Evolutionary conservation across 306 rosid species (phyloP).

Genomic region (Parietaria judaica): DNA sequence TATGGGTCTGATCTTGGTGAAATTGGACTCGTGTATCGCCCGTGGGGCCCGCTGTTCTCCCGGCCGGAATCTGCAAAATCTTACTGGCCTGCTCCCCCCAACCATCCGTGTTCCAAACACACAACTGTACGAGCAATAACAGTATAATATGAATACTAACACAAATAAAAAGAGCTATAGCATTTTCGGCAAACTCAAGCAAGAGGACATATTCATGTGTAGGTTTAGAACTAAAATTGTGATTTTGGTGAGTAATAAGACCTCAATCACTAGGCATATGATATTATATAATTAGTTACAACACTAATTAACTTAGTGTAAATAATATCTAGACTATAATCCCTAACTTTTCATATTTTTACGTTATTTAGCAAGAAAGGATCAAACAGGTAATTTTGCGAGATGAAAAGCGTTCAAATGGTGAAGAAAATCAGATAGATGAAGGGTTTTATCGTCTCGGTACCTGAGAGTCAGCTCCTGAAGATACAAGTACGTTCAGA

Average conservation of each 20-base stretch:
- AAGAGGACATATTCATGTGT: too few relatives aligned
- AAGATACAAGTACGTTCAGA: slow-evolving; percentile 91
- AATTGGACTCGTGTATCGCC: slow-evolving; percentile 93
- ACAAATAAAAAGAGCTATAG: background rate
- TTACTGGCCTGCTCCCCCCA: slow-evolving; percentile 88
- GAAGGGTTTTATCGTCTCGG: slow-evolving; percentile 9
- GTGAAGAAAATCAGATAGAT: background rate
- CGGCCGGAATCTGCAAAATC: slow-evolving; percentile 60
- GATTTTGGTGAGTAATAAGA: too few relatives aligned
- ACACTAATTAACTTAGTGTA: too few relatives aligned
- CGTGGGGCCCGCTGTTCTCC: slow-evolving; percentile 63
- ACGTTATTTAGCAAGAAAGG: background rate
- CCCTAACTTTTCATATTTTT: background rate
- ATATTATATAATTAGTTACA: too few relatives aligned
- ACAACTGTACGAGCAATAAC: slow-evolving; percentile 46
- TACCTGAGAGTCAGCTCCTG: slow-evolving; percentile 99
- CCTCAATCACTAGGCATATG: too few relatives aligned
- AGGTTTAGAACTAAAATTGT: too few relatives aligned
- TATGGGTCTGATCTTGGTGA: slow-evolving; percentile 82
- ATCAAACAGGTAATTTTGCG: background rate
- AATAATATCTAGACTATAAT: background rate
- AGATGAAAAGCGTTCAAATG: background rate
- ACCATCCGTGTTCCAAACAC: slow-evolving; percentile 95
- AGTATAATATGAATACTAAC: slow-evolving; percentile 7
- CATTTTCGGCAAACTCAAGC: background rate